Evolutionary conservation across 208 protist species (phyloP), one percentile per base, ranked within the genome.

Genomic region (Leptomonas pyrrhocoris): DNA sequence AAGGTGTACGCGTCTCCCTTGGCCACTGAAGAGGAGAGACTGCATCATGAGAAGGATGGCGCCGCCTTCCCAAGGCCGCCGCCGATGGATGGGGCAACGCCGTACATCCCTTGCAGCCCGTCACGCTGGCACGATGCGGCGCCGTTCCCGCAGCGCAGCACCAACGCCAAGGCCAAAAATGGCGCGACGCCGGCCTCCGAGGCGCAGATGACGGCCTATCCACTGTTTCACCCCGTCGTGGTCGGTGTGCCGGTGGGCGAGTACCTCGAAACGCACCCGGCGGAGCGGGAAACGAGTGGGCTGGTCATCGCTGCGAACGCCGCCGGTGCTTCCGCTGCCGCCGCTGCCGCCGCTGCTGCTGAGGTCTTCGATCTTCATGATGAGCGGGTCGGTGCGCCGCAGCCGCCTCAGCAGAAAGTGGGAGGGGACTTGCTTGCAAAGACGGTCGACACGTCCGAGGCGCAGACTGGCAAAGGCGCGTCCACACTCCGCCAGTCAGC

Each of bases 51-150:
- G 28, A 31, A 38, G 40, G 57, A 27, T 21, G 38, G 25, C 38
- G 30, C 48, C 23, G 18, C 38, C 34, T 23, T 34, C 1, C 42
- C 45, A 5, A 42, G 16, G 30, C 49, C 40, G n/a, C 38, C 40
- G 43, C 48, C 19, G 21, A 71, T 77, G 57, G 63, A 67, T 9
- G 71, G 71, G 9, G 62, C 48, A 5, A 19, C 11, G 23, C 71
- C 63, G 2, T 77, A 60, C 43, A 63, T 77, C 25, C 50, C 43
- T 0, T 70, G 71, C 64, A 77, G 71, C 34, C 61, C 63, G 9
- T 71, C 63, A 2, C 40, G 71, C 27, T 77, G 71, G 71, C 42
- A 77, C 25, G 56, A 70, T 38, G 9, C 60, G 16, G 56, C 31
- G 15, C 71, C 71, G 1, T 77, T 65, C 28, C 71, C 71, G 0